Percentiles rank a stretch among this genome's conserved stretches.
Evolutionary conservation across 768 basidiomycete species (phyloP).

Genomic region (Rhodotorula kratochvilovae): DNA sequence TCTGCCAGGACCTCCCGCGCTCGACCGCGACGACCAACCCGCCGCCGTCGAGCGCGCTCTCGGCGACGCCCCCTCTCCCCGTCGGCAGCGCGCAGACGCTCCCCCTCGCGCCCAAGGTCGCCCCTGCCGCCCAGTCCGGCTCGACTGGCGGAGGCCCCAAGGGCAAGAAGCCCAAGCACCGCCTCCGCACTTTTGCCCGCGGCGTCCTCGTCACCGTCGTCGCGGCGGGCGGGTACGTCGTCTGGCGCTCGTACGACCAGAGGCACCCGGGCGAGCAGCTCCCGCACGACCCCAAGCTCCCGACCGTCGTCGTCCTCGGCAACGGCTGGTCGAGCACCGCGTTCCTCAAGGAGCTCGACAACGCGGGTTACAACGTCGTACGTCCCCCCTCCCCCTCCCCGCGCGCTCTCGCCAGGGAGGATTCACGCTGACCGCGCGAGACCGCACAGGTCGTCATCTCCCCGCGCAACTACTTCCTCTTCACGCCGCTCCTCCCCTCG

Average conservation of each 20-base stretch:
- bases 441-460: constrained; percentile 86
- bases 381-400: constrained; percentile 1
- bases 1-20: constrained; percentile 16
- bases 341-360: constrained; percentile 83
- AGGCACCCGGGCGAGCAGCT: constrained; percentile 77
- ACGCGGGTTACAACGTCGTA: constrained; percentile 92
- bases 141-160: neutral
- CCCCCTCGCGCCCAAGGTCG: constrained; percentile 11
- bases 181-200: constrained; percentile 39
- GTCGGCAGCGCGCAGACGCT: constrained; percentile 3
- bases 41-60: constrained; percentile 19
- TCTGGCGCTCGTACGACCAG: constrained; percentile 53
- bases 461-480: constrained; percentile 96
- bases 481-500: constrained; percentile 88
- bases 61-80: constrained; percentile 12
- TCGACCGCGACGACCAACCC: constrained; percentile 25
- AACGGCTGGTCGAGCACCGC: constrained; percentile 96
- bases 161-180: constrained; percentile 31
- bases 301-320: constrained; percentile 88
- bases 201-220: constrained; percentile 40
- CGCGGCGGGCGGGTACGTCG: constrained; percentile 26
- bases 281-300: constrained; percentile 79
- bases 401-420: no score
- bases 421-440: no score
- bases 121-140: neutral